These are phyloP conservation scores for Trematosphaeria pertusa DNA, from an alignment of 2,329 filamentous ascomycete species.

Conservation along the genomic window DNA sequence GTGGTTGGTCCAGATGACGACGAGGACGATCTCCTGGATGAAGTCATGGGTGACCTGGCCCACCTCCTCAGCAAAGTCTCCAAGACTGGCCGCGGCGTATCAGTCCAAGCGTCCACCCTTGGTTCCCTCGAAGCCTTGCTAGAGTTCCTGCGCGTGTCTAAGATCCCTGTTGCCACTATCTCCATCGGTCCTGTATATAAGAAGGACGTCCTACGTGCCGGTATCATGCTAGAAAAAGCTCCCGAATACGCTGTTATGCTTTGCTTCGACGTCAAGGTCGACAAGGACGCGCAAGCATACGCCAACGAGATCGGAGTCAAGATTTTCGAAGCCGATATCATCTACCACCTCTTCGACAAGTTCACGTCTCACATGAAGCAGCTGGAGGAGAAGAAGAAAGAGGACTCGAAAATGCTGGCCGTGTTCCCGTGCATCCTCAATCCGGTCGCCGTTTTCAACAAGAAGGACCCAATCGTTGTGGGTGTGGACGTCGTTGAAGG, in stretches of 20 bases:
- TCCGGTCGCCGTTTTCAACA: constrained; percentile 96
- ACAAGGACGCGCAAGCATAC: constrained; percentile 91
- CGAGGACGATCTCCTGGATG: constrained; percentile 94
- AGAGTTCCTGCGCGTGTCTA: constrained; percentile 93
- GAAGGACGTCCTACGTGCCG: constrained; percentile 92
- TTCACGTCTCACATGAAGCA: constrained; percentile 95
- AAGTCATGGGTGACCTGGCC: constrained; percentile 94
- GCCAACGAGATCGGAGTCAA: constrained; percentile 95
- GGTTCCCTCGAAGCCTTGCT: constrained; percentile 95
- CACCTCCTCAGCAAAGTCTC: constrained; percentile 90
- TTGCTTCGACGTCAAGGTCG: constrained; percentile 99
- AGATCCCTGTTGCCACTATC: constrained; percentile 97
- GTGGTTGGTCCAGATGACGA: constrained; percentile 96
- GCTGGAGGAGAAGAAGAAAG: constrained; percentile 89
- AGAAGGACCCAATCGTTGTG: constrained; percentile 92
- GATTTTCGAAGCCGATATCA: constrained; percentile 98
- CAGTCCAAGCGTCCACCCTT: constrained; percentile 94
- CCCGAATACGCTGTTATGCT: constrained; percentile 99
- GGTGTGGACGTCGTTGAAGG: constrained; percentile 97
- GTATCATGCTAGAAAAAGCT: constrained; percentile 94
- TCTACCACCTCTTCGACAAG: constrained; percentile 96
- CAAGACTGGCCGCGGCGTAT: constrained; percentile 91
- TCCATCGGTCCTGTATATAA: constrained; percentile 98
- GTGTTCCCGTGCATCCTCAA: constrained; percentile 95
- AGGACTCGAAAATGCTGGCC: constrained; percentile 92